Percentiles rank a stretch among this genome's conserved stretches.
phyloP scores from a whole-genome alignment of 768 basidiomycete genomes.

The Leccinum disarticulatum region DNA sequence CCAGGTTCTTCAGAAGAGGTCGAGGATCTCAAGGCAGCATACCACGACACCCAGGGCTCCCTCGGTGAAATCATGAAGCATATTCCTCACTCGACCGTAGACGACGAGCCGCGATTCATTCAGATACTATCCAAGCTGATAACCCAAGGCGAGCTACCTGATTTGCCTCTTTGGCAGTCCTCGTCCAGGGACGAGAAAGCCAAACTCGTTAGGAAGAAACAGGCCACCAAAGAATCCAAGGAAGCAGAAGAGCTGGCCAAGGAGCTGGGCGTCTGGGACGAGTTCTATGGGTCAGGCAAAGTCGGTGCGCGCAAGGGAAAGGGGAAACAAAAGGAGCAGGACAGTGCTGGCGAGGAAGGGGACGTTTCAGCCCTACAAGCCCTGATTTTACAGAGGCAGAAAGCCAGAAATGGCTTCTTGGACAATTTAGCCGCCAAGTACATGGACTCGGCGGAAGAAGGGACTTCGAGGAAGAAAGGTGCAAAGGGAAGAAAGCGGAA shows the following conservation, averaged over 20 bases:
- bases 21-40: slow-evolving; percentile 75
- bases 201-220: slow-evolving; percentile 68
- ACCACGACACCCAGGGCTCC: slow-evolving; percentile 66
- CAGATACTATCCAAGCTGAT: slow-evolving; percentile 67
- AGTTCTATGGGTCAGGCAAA: slow-evolving; percentile 83
- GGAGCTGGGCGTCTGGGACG: slow-evolving; percentile 92
- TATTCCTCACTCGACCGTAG: slow-evolving; percentile 81
- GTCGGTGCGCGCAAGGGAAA: slow-evolving; percentile 56
- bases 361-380: slow-evolving; percentile 75
- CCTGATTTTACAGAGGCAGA: slow-evolving; percentile 75
- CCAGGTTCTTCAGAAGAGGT: slow-evolving; percentile 85
- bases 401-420: slow-evolving; percentile 69
- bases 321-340: slow-evolving; percentile 45
- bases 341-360: slow-evolving; percentile 47
- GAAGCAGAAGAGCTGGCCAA: slow-evolving; percentile 85
- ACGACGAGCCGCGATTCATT: slow-evolving; percentile 87
- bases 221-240: slow-evolving; percentile 72
- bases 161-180: slow-evolving; percentile 62
- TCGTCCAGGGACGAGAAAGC: slow-evolving; percentile 80
- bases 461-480: slow-evolving; percentile 37
- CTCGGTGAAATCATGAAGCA: slow-evolving; percentile 79
- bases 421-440: slow-evolving; percentile 78
- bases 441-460: slow-evolving; percentile 41
- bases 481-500: slow-evolving; percentile 55
- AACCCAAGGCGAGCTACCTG: slow-evolving; percentile 52